These are phyloP conservation scores for Tulasnella sp. DNA, from an alignment of 768 basidiomycete genomes.

Conservation along the genomic window DNA sequence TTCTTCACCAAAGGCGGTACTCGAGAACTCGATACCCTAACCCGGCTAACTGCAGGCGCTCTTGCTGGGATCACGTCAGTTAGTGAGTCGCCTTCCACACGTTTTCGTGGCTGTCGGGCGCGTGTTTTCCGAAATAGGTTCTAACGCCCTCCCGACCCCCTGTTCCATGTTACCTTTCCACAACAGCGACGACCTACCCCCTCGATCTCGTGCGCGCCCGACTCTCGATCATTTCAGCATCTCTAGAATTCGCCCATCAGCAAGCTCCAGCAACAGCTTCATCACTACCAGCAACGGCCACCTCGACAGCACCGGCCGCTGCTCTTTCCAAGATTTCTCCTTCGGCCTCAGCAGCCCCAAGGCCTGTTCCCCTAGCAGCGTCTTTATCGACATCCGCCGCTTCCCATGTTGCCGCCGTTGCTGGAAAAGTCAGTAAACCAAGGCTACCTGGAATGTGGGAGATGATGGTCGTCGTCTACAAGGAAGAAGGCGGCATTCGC, in stretches of 20 bases:
- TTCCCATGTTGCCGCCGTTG: conserved; percentile 28
- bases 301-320: background rate
- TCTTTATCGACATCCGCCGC: conserved; percentile 25
- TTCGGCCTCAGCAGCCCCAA: conserved; percentile 16
- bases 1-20: conserved; percentile 64
- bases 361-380: conserved; percentile 20
- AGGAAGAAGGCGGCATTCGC: conserved; percentile 83
- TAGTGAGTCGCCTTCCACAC: conserved; percentile 45
- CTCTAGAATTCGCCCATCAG: conserved; percentile 41
- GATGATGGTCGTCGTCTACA: conserved; percentile 85
- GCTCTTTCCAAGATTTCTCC: conserved; percentile 4
- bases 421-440: conserved; percentile 32
- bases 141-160: background rate
- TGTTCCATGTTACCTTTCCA: background rate
- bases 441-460: conserved; percentile 51
- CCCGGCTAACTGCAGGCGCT: conserved; percentile 77
- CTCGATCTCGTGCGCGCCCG: conserved; percentile 89
- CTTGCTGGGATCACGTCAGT: conserved; percentile 92
- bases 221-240: conserved; percentile 89
- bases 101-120: conserved; percentile 2
- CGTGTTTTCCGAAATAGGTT: conserved; percentile 17
- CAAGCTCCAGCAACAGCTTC: conserved; percentile 26
- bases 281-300: background rate
- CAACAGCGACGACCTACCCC: conserved; percentile 75
- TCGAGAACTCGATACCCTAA: conserved; percentile 77